Evolutionary conservation across 2,329 filamentous ascomycete genomes (phyloP), one percentile per base, ranked within the genome.

Genomic region (Aspergillus fumigatiaffinis): DNA sequence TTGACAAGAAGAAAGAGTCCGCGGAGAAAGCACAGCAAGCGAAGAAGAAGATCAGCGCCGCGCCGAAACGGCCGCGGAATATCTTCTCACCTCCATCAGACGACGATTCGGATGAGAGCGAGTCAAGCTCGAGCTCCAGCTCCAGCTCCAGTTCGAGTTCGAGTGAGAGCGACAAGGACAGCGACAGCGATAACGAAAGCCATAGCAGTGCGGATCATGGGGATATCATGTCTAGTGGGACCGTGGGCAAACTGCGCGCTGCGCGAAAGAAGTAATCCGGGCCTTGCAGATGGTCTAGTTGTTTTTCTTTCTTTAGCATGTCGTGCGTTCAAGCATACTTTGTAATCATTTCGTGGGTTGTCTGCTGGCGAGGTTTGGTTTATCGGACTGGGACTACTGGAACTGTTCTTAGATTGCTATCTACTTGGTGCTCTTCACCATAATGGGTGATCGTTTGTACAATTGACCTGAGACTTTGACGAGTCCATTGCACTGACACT

Each of bases 141-240:
- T 32, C 32, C 32, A 38, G 32, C 32, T 38, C 32, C 32, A 38
- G 32, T 26, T 21, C 21, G 21, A 47, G 44, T 17, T 21, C 26
- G 23, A 47, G 44, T 7, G 61, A 63, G 48, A 60, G 58, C 25
- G 50, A 58, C 8, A 61, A 60, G 17, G 54, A 57, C 2, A 58
- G 54, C 26, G 53, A 55, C 3, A 62, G 57, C 35, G 55, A 58
- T 0, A 57, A 53, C 25, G 59, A 63, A 14, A 61, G 58, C 12
- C 51, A 59, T 2, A 64, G 51, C 17, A 54, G 56, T 38, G 56
- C 50, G 10, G 55, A 65, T 47, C 56, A 60, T 9, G 66, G 66
- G 7, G 66, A 68, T 58, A 68, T 68, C 35, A 54, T 63, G 50
- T 64, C 66, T 5, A 66, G 55, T 48, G 66, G 66, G 23, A 57